phyloP scores from a whole-genome alignment of 306 rosid species.

The Prunus campanulata region DNA sequence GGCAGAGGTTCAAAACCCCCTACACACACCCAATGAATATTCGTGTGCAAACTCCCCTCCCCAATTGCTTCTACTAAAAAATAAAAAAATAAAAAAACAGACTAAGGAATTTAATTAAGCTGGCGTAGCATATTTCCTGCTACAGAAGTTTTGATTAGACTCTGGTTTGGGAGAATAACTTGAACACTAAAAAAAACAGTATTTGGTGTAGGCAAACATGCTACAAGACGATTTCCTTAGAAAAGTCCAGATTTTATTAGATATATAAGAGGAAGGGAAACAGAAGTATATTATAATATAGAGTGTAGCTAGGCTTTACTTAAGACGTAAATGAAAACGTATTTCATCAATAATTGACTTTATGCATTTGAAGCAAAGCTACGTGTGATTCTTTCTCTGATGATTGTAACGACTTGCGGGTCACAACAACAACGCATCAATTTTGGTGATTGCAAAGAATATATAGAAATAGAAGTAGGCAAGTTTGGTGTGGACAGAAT shows the following conservation, averaged over 20 bases:
- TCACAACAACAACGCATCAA: not conserved
- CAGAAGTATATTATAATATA: too few relatives aligned
- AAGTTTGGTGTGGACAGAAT: not conserved
- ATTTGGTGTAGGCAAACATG: too few relatives aligned
- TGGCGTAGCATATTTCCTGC: not conserved
- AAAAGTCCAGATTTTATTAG: not conserved
- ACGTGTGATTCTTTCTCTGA: not conserved
- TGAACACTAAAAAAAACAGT: not conserved
- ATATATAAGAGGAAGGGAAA: not conserved
- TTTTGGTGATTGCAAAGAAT: not conserved
- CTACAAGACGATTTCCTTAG: not conserved
- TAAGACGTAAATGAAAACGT: conserved; percentile 1
- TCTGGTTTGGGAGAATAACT: not conserved
- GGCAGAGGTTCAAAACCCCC: too few relatives aligned
- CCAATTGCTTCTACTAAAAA: too few relatives aligned
- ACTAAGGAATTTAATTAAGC: not conserved
- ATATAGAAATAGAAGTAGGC: too few relatives aligned
- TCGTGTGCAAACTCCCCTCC: too few relatives aligned
- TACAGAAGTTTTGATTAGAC: not conserved
- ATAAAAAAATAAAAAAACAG: not conserved
- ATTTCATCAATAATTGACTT: not conserved
- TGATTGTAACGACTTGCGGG: not conserved
- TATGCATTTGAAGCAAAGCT: not conserved
- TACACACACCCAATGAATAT: too few relatives aligned
- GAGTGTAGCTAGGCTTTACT: not conserved